Conservation (phyloP, 371 early-diverging fungal genomes). For the Batrachochytrium dendrobatidis region DNA sequence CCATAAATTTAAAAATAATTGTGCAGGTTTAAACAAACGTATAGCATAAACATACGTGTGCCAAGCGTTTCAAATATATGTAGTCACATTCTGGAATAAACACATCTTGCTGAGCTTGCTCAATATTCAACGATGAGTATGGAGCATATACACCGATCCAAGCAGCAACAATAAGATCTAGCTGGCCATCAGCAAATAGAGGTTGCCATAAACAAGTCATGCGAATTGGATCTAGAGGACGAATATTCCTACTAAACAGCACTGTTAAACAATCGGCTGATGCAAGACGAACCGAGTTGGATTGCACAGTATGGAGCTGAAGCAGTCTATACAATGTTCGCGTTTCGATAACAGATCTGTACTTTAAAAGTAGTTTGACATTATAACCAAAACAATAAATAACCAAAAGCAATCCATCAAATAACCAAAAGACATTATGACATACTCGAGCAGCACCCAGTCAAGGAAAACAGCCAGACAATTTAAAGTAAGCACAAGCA, state of each 20-base stretch:
- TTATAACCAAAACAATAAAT: not conserved
- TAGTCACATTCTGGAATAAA: slow-evolving; percentile 29
- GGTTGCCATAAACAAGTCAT: slow-evolving; percentile 32
- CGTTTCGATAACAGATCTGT: not conserved
- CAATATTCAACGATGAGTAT: slow-evolving; percentile 16
- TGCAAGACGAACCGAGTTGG: not conserved
- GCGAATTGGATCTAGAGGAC: slow-evolving; percentile 20
- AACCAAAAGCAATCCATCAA: not conserved
- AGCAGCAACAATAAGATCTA: slow-evolving; percentile 16
- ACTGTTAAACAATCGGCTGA: slow-evolving; percentile 34
- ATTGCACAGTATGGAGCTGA: not conserved
- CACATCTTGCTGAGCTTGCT: slow-evolving; percentile 8
- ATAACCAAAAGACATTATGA: not conserved
- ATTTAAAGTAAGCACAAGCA: slow-evolving; percentile 17
- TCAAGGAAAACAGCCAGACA: slow-evolving; percentile 19
- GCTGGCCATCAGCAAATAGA: slow-evolving; percentile 29
- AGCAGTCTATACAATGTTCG: not conserved
- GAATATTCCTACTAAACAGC: slow-evolving; percentile 31
- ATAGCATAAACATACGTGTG: slow-evolving; percentile 23
- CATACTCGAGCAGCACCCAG: slow-evolving; percentile 26
- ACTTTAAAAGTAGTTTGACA: not conserved
- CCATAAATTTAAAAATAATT: not conserved
- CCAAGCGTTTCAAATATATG: slow-evolving; percentile 34
- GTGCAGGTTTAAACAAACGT: not conserved
- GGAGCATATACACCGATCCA: slow-evolving; percentile 8